Evolutionary conservation across 2,329 filamentous ascomycete genomes (phyloP), one percentile per base, ranked within the genome.

Genomic region (Huntiella decipiens): DNA sequence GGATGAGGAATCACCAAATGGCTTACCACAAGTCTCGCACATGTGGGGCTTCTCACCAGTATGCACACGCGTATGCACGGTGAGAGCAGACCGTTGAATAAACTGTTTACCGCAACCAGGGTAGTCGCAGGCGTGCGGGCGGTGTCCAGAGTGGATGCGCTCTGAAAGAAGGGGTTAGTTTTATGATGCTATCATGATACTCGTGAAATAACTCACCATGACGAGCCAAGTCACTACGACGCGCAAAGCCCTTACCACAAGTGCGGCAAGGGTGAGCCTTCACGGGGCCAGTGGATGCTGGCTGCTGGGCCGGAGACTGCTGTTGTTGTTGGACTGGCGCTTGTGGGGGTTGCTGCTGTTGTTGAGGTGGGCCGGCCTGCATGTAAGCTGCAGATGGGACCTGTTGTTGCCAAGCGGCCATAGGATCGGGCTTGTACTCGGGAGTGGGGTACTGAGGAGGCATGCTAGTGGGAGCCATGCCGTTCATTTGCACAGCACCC

Each of bases 21-120:
- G 85, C 87, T 96, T 96, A 60, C 85, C 84, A 61, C 91, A 96
- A 52, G 83, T 77, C 63, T 95, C 91, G 59, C 91, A 98, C 77
- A 91, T 88, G 57, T 98, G 91, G 43, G 91, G 91, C 64, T 98
- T 98, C 66, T 96, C 91, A 53, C 91, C 91, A 2, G 91, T 96
- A 62, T 98, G 91, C 15, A 95, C 87, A 54, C 91, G 82, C 57
- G 83, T 79, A 61, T 96, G 91, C 5, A 98, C 91, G 0, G 91
- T 98, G 60, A 98, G 66, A 16, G 91, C 91, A 22, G 87, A 95
- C 47, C 91, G 75, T 62, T 98, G 91, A 54, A 98, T 98, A 60
- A 98, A 98, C 58, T 88, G 83, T 63, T 96, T 98, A 53, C 83
- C 83, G 60, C 91, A 98, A 45, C 76, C 77, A 36, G 80, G 80